Base-by-base conservation (phyloP, 2,329 filamentous ascomycete genomes). In the Thelonectria olida region DNA sequence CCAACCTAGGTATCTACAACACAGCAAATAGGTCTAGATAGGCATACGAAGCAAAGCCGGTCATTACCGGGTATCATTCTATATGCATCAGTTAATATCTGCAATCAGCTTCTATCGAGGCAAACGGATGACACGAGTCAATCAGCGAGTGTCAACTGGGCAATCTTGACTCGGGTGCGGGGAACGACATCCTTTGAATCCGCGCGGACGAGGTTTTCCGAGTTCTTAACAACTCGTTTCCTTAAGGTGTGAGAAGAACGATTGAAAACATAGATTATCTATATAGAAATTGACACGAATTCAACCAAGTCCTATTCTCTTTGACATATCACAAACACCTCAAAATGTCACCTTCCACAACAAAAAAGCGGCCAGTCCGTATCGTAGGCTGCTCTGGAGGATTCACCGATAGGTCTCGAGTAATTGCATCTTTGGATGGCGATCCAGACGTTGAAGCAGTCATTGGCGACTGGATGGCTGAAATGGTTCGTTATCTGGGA, bases 121-220 rank as follows among this genome's bases (percentile, higher is more conserved):
- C 19, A n/a, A n/a, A n/a, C n/a, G n/a, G n/a, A n/a, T 36, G n/a
- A 27, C 19, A 12, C 17, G 49, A 52, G 23, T 52, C 10, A 31
- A 27, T 5, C 19, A 41, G n/a, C 10, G 31, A 15, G 3, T 2
- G 13, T 51, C 15, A n/a, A 10, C 6, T 22, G 17, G 4, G 6
- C 5, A 12, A 13, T 12, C 36, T 23, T 42, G 49, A 52, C 23
- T 52, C 36, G 41, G 20, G n/a, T 28, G 13, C 38, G 38, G 23
- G 49, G 47, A n/a, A n/a, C n/a, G n/a, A n/a, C n/a, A 22, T 19
- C 9, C 23, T 19, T n/a, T 8, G n/a, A 6, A 22, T n/a, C n/a
- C 15, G 31, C 20, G 25, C 38, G 38, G 50, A 42, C 23, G 38
- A 53, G 19, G 38, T 53, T 44, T 31, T 53, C 34, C 49, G 49